Evolutionary conservation across 495 filamentous ascomycete species (phyloP), one percentile per base, ranked within the genome.

Genomic region (Tuber brumale): DNA sequence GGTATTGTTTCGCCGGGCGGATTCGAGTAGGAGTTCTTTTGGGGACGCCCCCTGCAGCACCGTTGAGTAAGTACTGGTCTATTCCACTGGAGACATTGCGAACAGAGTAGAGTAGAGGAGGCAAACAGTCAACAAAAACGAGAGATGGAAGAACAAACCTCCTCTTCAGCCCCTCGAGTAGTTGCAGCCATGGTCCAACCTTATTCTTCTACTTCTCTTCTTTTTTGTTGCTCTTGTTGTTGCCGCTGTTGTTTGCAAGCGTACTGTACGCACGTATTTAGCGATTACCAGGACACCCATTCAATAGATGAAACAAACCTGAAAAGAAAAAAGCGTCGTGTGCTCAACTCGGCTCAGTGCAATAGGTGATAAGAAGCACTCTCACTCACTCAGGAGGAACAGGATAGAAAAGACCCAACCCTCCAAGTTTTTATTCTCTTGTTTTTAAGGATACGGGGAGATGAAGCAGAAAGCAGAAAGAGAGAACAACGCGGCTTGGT

Each of bases 1-100:
- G 77, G 89, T 89, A 85, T 98, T 97, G 86, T 98, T 93, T 75
- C 95, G 90, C 46, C 95, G 93, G 85, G 91, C 94, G 81, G 96
- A 92, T 86, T 97, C 95, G 84, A 99, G 90, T 75, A 98, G 89
- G 79, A 91, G 89, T 84, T 99, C 96, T 81, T 88, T 85, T 19
- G 90, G 89, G 71, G 93, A 92, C 75, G 96, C 95, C 84, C 95
- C 95, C 93, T 97, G 75, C 19, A 42, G 44, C 42, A 45, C 44
- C 12, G 12, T 69, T 16, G 48, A 70, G 57, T 77, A 5, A 79
- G 70, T 37, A 23, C 37, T n/a, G 10, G 51, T 27, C n/a, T 27
- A 61, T 27, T 61, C 23, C 51, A 61, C n/a, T 9, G 51, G 51
- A 31, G 51, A 61, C 48, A 7, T 16, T 3, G 43, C 43, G 12